phyloP scores from a whole-genome alignment of 768 basidiomycete species.

The Calocera viscosa region DNA sequence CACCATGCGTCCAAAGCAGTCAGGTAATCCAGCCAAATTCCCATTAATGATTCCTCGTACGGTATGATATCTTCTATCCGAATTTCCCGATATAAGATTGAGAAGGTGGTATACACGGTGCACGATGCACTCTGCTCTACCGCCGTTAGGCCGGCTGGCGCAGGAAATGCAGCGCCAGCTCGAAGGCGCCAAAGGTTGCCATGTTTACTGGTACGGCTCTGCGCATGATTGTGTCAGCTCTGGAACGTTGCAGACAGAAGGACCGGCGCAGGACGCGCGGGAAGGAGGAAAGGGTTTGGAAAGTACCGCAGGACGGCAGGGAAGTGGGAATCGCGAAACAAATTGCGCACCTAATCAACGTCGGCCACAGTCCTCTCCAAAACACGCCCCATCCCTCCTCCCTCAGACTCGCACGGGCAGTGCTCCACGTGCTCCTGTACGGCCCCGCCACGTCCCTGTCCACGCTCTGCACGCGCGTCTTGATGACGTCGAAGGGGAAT shows the following conservation, averaged over 20 bases:
- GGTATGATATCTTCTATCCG: no score
- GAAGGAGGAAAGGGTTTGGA: no score
- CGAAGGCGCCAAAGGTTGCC: conserved; percentile 66
- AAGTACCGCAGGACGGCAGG: no score
- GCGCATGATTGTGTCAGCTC: conserved; percentile 8
- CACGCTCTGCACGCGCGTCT: conserved; percentile 69
- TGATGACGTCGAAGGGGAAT: conserved; percentile 81
- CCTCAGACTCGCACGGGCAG: conserved; percentile 43
- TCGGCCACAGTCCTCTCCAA: conserved; percentile 64
- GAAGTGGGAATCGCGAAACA: no score
- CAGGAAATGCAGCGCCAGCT: conserved; percentile 23
- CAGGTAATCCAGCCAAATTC: no score
- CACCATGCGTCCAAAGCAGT: no score
- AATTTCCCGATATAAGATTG: no score
- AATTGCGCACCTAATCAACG: conserved; percentile 53
- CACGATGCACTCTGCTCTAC: no score
- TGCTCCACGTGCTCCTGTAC: conserved; percentile 47
- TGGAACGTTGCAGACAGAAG: not conserved
- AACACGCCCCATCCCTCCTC: conserved; percentile 58
- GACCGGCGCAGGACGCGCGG: no score
- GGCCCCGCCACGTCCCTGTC: conserved; percentile 26
- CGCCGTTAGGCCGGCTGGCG: no score
- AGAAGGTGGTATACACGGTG: no score
- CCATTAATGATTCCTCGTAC: no score
- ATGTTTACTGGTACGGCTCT: conserved; percentile 82